These are phyloP conservation scores for Dryas integrifolia DNA, from an alignment of 331 rosid species.

Conservation along the genomic window DNA sequence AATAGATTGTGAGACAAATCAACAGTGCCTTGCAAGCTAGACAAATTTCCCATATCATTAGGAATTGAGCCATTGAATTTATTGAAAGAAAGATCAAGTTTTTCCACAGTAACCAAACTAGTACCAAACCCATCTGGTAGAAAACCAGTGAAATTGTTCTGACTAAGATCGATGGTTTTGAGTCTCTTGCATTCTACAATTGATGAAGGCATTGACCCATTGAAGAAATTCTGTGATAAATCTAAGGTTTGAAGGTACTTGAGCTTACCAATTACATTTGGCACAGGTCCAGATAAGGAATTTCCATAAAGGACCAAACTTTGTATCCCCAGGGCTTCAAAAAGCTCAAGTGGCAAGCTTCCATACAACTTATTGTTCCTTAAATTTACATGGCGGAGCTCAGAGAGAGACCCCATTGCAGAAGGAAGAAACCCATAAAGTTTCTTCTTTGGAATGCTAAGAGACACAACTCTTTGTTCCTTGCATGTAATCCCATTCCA, in stretches of 20 bases:
- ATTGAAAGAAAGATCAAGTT: conserved; percentile 71
- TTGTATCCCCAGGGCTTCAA: conserved; percentile 73
- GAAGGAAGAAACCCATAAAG: conserved; percentile 82
- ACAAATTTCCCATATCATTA: conserved; percentile 71
- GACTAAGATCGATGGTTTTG: conserved; percentile 58
- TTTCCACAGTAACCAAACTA: conserved; percentile 57
- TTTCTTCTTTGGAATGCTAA: conserved; percentile 77
- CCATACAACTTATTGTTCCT: conserved; percentile 78
- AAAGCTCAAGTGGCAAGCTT: conserved; percentile 61
- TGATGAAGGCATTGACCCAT: conserved; percentile 67
- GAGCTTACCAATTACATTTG: conserved; percentile 73
- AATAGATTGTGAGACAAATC: conserved; percentile 89
- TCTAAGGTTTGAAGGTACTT: conserved; percentile 79
- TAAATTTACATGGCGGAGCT: conserved; percentile 82
- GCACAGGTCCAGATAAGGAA: conserved; percentile 80
- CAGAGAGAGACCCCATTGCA: conserved; percentile 61
- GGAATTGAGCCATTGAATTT: conserved; percentile 77
- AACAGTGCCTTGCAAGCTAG: conserved; percentile 83
- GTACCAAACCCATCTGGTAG: conserved; percentile 68
- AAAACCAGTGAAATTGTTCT: conserved; percentile 71
- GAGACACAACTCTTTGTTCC: conserved; percentile 63
- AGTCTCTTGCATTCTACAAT: conserved; percentile 76
- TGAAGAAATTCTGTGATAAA: conserved; percentile 72
- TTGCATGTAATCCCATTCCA: conserved; percentile 95
- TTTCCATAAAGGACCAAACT: conserved; percentile 94